A percentile compares a stretch with the other conserved stretches of the same genome.
These are phyloP conservation scores for Suillus bovinus DNA, from an alignment of 768 basidiomycete species.

Conservation along the genomic window DNA sequence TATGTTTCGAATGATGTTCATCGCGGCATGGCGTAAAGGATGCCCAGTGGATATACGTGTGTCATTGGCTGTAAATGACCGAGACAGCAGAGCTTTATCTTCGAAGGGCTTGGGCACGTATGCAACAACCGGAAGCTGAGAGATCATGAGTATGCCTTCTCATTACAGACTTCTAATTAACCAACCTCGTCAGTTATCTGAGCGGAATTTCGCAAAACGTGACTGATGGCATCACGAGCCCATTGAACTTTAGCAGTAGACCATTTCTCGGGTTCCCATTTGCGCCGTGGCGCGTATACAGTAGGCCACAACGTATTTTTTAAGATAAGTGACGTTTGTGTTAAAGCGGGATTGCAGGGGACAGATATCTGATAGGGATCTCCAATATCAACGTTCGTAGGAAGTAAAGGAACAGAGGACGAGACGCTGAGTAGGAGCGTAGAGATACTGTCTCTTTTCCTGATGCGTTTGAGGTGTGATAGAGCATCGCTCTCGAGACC, in stretches of 20 bases:
- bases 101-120: constrained; percentile 61
- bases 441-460: constrained; percentile 47
- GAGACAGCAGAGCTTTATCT: constrained; percentile 24
- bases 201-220: constrained; percentile 50
- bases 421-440: constrained; percentile 57
- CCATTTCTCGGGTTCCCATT: constrained; percentile 69
- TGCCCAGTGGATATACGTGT: constrained; percentile 67
- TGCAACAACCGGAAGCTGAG: constrained; percentile 74
- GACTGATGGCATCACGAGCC: constrained; percentile 70
- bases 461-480: constrained; percentile 76
- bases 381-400: constrained; percentile 45
- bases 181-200: constrained; percentile 64
- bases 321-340: constrained; percentile 57
- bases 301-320: constrained; percentile 90
- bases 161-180: background rate
- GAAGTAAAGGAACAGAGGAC: constrained; percentile 47
- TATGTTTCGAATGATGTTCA: constrained; percentile 71
- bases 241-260: constrained; percentile 64
- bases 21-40: constrained; percentile 82
- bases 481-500: constrained; percentile 62
- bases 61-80: constrained; percentile 62
- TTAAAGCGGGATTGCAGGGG: constrained; percentile 68
- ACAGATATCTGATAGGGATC: constrained; percentile 60
- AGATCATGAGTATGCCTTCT: background rate
- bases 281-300: constrained; percentile 66